Base-by-base conservation (phyloP, 1,284 basidiomycete species). In the Lentinula novae-zelandiae region DNA sequence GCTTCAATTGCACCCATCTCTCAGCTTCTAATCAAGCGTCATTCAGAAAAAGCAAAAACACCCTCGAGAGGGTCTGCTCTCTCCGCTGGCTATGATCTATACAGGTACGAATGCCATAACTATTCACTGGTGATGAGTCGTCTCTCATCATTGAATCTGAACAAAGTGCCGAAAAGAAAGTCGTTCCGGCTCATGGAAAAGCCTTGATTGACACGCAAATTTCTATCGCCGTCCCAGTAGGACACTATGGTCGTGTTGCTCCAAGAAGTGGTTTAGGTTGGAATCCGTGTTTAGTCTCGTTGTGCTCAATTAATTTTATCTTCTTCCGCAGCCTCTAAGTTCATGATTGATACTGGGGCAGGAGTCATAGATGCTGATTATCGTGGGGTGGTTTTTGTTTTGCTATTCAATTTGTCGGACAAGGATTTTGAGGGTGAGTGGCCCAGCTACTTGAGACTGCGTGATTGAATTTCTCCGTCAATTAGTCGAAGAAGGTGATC, bases 281-380 rank as follows among this genome's bases (percentile, higher is more conserved):
- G 86, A 73, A 40, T 27, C 20, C 34, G 15, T 54, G n/a, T 27
- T 20, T 20, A 10, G 9, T n/a, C 46, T 38, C 33, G 51, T 27
- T n/a, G 38, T 40, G 42, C 5, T 34, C 42, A 17, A 39, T 39
- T 3, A 20, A 12, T 27, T 54, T 31, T n/a, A 15, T 7, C 5
- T 51, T 34, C 13, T 33, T 62, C 12, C 48, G 49, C 67, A 96
- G 96, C 96, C 3, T 90, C 90, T 31, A 99, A 99, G 73, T 95
- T 94, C 75, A 94, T 95, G 82, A 98, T 99, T 64, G 92, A 97
- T 72, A 96, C 93, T 0, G 96, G 96, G 1, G 97, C 96, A 5
- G 96, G 96, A 39, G 96, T 99, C 17, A 86, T 99, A 61, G 97
- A 99, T 67, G 90, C 93, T 10, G 96, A 99, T 73, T 99, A 99